A percentile compares a stretch with the other conserved stretches of the same genome.
Conservation (phyloP, 257 asterid genomes). For the Plantago elongata region DNA sequence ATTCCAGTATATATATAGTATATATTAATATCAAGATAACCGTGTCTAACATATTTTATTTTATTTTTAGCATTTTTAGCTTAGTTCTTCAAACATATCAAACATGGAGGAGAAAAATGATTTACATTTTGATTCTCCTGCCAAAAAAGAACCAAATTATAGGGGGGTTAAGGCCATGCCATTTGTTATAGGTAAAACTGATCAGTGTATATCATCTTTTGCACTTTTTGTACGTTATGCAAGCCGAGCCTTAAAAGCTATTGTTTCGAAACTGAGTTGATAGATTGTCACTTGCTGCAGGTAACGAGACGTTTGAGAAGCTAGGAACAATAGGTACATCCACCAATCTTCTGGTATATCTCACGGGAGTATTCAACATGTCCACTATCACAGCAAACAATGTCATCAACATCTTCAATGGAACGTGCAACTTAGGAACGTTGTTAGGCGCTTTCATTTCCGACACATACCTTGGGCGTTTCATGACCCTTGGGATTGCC, state of each 20-base stretch:
- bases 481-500: slow-evolving; percentile 51
- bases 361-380: slow-evolving; percentile 50
- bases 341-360: slow-evolving; percentile 45
- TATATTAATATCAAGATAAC: too few relatives aligned
- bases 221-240: too few relatives aligned
- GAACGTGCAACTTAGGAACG: slow-evolving; percentile 54
- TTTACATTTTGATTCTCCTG: not conserved
- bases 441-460: slow-evolving; percentile 48
- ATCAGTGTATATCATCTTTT: too few relatives aligned
- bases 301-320: slow-evolving; percentile 65
- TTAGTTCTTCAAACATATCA: not conserved
- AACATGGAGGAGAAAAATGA: slow-evolving; percentile 28
- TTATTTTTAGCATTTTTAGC: too few relatives aligned
- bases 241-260: too few relatives aligned
- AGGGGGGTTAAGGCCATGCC: slow-evolving; percentile 55
- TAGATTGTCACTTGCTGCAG: slow-evolving; percentile 12
- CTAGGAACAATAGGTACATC: slow-evolving; percentile 60
- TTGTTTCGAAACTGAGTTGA: too few relatives aligned
- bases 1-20: too few relatives aligned
- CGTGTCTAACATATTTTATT: too few relatives aligned
- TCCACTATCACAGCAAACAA: slow-evolving; percentile 44
- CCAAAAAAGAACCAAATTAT: slow-evolving; percentile 37
- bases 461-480: slow-evolving; percentile 56
- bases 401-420: slow-evolving; percentile 47
- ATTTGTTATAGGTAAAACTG: slow-evolving; percentile 35